Base-by-base conservation (phyloP, 2,329 filamentous ascomycete genomes). In the Scytalidium lignicola region DNA sequence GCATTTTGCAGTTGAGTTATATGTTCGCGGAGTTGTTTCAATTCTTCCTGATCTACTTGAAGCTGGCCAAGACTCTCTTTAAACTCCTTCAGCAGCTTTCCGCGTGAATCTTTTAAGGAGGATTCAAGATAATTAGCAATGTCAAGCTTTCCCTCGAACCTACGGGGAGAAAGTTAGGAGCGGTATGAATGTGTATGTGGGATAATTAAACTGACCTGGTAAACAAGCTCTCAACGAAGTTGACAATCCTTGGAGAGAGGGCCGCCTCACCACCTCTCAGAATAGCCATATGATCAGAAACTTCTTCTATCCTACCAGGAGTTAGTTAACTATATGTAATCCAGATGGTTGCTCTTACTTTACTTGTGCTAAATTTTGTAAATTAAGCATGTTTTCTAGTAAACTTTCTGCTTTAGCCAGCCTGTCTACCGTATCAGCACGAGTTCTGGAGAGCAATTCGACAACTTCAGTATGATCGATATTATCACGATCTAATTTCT, bases 341-440 rank as follows among this genome's bases (percentile, higher is more conserved):
- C 47, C 15, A 58, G 44, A 46, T 7, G 26, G 26, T 28, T 28
- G n/a, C n/a, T 28, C 61, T 61, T 40, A 65, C 67, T 54, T 64
- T 57, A 18, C 55, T 58, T 48, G 66, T 23, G 51, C 56, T 29
- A 19, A 18, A 22, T 44, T 49, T 18, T 45, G 51, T 17, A 47
- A 52, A 10, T 42, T 43, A 3, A 60, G 21, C 13, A 63, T 47
- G 10, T 45, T 55, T 3, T 49, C 44, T 2, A 64, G 42, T 8
- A 55, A 22, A 1, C 58, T 54, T 19, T 54, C 52, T n/a, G 61
- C 53, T 39, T 55, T 52, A 2, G 26, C 44, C 18, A 63, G 43
- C 17, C 59, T 50, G 22, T 54, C 37, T 17, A 51, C 19, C 4
- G 58, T 45, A 3, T 51, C 51, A 2, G 8, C 17, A 18, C 55